phyloP scores from a whole-genome alignment of 2,329 filamentous ascomycete genomes.

The Trichoderma pleuroti region DNA sequence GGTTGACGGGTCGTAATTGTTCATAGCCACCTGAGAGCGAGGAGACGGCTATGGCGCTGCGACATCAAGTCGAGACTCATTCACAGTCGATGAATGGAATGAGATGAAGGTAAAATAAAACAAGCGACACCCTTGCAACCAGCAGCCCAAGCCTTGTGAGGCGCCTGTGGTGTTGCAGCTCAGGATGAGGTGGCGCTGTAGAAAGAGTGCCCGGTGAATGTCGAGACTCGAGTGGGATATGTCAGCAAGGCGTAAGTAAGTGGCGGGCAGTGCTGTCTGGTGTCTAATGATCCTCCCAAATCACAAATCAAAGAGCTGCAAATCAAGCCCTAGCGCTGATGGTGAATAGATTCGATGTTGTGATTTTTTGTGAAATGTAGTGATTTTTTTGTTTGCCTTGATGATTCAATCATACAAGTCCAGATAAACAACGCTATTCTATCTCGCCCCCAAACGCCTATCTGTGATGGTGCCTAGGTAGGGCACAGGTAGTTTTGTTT shows the following conservation, averaged over 20 bases:
- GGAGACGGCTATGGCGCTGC: not conserved
- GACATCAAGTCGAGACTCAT: not conserved
- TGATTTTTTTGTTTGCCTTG: not conserved
- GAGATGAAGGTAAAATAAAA: not conserved
- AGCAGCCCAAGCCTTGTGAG: not conserved
- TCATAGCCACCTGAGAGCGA: constrained; percentile 28
- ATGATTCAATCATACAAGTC: not conserved
- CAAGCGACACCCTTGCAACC: not conserved
- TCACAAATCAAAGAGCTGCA: not conserved
- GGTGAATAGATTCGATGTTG: not conserved
- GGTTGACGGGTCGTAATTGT: constrained; percentile 33
- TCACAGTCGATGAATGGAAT: not conserved
- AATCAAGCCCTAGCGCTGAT: not conserved
- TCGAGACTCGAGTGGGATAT: constrained; percentile 1
- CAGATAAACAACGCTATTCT: constrained; percentile 7
- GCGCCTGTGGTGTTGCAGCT: not conserved
- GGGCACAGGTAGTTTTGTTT: not conserved
- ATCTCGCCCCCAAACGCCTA: constrained; percentile 14
- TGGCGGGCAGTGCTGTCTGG: not conserved
- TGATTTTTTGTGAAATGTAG: not conserved
- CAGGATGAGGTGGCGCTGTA: not conserved
- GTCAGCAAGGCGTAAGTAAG: constrained; percentile 7
- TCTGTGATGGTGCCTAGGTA: not conserved
- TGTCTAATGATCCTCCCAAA: not conserved
- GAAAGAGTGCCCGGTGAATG: not conserved